Conservation (phyloP, 345 rosid species). For the Ceriops decandra region DNA sequence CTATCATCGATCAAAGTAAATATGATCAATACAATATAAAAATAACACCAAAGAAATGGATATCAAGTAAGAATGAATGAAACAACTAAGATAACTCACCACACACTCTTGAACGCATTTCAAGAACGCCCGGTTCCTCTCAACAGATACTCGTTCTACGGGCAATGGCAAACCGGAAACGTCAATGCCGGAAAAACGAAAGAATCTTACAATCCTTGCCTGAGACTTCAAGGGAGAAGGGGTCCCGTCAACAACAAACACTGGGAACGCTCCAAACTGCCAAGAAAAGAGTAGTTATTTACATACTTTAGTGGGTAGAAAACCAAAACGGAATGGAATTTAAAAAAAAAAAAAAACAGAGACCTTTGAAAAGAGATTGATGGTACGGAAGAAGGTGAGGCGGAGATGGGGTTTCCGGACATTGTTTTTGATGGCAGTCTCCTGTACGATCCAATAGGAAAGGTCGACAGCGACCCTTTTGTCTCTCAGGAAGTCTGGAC, state of each 20-base stretch:
- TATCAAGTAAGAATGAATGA: not conserved
- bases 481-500: conserved; percentile 57
- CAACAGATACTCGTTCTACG: conserved; percentile 53
- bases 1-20: too few species aligned
- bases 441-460: conserved; percentile 83
- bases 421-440: conserved; percentile 55
- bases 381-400: conserved; percentile 83
- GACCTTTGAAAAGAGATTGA: conserved; percentile 86
- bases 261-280: conserved; percentile 89
- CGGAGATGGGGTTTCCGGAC: conserved; percentile 62
- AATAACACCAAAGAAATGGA: not conserved
- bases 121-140: conserved; percentile 57
- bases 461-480: conserved; percentile 86
- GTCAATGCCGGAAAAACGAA: conserved; percentile 55
- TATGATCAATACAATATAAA: not conserved
- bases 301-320: not conserved
- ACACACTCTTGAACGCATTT: conserved; percentile 72
- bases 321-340: not conserved
- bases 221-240: conserved; percentile 79
- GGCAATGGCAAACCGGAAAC: conserved; percentile 30
- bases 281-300: not conserved
- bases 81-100: conserved; percentile 40
- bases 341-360: not conserved
- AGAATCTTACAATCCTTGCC: conserved; percentile 61
- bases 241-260: conserved; percentile 82